phyloP scores from a whole-genome alignment of 2,329 filamentous ascomycete species.

The Penicillium janthinellum region DNA sequence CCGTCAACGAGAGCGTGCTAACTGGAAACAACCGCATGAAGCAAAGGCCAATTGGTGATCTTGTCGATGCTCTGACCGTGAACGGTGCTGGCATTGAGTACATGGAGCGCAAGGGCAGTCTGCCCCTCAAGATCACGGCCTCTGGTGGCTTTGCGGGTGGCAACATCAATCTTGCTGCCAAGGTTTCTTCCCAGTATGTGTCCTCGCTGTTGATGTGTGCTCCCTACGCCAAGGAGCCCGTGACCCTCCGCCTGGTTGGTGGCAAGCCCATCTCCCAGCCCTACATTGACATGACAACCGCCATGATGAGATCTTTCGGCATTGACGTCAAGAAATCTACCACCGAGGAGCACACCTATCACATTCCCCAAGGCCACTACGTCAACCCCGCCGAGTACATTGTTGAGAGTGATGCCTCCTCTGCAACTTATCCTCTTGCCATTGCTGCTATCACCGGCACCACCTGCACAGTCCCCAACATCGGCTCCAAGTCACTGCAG shows the following conservation, averaged over 20 bases:
- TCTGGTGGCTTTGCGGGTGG: constrained; percentile 83
- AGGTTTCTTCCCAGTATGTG: constrained; percentile 98
- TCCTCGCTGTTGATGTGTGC: constrained; percentile 96
- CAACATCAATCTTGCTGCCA: constrained; percentile 86
- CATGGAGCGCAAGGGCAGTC: constrained; percentile 76
- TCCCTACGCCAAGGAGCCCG: constrained; percentile 91
- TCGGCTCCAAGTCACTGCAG: constrained; percentile 87
- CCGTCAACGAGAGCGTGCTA: constrained; percentile 70
- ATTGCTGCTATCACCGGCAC: constrained; percentile 95
- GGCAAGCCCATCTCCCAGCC: constrained; percentile 95
- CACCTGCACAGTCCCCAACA: constrained; percentile 94
- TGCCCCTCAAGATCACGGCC: constrained; percentile 81
- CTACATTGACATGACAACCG: constrained; percentile 98
- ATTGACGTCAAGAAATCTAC: constrained; percentile 75
- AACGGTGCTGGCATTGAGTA: constrained; percentile 91
- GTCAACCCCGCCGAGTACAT: constrained; percentile 81
- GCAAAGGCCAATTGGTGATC: constrained; percentile 84
- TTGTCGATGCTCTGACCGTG: constrained; percentile 83
- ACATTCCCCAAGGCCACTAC: constrained; percentile 85
- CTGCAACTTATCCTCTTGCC: constrained; percentile 91
- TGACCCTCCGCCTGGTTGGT: constrained; percentile 87
- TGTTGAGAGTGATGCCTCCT: constrained; percentile 96
- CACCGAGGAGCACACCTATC: constrained; percentile 85
- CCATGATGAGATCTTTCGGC: constrained; percentile 95
- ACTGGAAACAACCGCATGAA: constrained; percentile 98